These are phyloP conservation scores for Arbutus unedo DNA, from an alignment of 148 eudicot genomes.

Conservation along the genomic window DNA sequence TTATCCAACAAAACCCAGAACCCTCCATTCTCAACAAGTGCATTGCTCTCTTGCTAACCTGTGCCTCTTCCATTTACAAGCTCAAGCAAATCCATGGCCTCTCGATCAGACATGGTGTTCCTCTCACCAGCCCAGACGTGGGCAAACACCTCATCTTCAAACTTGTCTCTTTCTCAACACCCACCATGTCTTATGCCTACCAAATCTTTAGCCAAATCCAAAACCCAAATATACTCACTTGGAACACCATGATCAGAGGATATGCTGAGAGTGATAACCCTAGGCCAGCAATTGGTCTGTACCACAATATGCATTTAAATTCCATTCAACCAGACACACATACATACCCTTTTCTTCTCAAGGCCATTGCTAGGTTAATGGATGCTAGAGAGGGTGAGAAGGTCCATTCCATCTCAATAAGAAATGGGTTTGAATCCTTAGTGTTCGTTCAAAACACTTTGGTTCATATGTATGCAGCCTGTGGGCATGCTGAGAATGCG, in stretches of 20 bases:
- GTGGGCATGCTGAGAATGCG: slow-evolving; percentile 60
- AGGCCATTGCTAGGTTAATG: slow-evolving; percentile 54
- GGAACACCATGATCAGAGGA: slow-evolving; percentile 81
- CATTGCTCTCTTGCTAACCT: slow-evolving; percentile 60
- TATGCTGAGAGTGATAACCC: slow-evolving; percentile 67
- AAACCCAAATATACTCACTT: slow-evolving; percentile 61
- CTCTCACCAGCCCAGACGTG: slow-evolving; percentile 49
- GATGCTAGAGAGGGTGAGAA: slow-evolving; percentile 53
- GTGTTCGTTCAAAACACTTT: slow-evolving; percentile 61
- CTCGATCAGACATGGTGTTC: slow-evolving; percentile 60
- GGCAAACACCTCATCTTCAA: slow-evolving; percentile 66
- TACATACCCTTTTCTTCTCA: slow-evolving; percentile 69
- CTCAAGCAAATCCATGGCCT: slow-evolving; percentile 78
- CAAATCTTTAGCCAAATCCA: slow-evolving; percentile 46
- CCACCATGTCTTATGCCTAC: slow-evolving; percentile 51
- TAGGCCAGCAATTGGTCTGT: slow-evolving; percentile 39
- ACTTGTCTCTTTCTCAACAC: slow-evolving; percentile 45
- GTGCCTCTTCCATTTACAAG: slow-evolving; percentile 53
- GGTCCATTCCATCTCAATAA: slow-evolving; percentile 48
- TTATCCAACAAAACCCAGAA: slow-evolving; percentile 26
- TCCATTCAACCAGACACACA: slow-evolving; percentile 53
- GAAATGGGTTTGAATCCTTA: slow-evolving; percentile 51
- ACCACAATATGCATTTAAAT: slow-evolving; percentile 33
- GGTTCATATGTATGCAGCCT: slow-evolving; percentile 62
- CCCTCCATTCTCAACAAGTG: slow-evolving; percentile 53